Conservation (phyloP, 805 yeast species). For the Wickerhamiella brachini region DNA sequence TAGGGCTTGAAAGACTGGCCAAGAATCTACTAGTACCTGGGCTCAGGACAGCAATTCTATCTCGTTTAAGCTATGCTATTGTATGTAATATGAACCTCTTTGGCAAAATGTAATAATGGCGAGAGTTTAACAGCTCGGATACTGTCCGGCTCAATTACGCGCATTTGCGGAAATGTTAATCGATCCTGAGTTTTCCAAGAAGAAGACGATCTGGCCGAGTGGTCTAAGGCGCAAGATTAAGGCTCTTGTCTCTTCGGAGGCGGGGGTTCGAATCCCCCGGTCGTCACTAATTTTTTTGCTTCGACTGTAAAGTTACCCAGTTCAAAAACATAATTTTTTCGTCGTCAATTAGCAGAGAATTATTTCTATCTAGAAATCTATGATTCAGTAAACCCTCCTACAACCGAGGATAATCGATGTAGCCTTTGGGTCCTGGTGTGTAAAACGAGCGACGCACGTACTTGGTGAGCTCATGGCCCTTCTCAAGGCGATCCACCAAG, state of each 20-base stretch:
- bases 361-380: no score
- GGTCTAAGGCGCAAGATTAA: slow-evolving; percentile 24
- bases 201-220: slow-evolving; percentile 22
- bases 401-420: slow-evolving; percentile 29
- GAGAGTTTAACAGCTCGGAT: no score
- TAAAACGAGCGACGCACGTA: slow-evolving; percentile 41
- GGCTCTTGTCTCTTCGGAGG: slow-evolving; percentile 24
- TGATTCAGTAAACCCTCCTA: no score
- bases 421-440: slow-evolving; percentile 28
- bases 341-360: no score
- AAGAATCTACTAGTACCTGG: neutral
- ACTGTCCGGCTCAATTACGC: no score
- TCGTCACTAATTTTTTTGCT: slow-evolving; percentile 18
- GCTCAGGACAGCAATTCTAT: neutral
- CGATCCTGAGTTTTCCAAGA: neutral
- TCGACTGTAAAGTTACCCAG: no score
- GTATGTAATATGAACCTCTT: no score
- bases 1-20: neutral
- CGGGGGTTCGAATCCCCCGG: slow-evolving; percentile 24
- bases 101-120: no score
- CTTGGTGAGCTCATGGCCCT: slow-evolving; percentile 28
- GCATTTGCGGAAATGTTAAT: no score
- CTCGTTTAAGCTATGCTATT: neutral
- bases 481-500: slow-evolving; percentile 31
- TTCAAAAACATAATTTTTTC: no score